Base-by-base conservation (phyloP, 305 asterid genomes). In the Petunia hybrid region DNA sequence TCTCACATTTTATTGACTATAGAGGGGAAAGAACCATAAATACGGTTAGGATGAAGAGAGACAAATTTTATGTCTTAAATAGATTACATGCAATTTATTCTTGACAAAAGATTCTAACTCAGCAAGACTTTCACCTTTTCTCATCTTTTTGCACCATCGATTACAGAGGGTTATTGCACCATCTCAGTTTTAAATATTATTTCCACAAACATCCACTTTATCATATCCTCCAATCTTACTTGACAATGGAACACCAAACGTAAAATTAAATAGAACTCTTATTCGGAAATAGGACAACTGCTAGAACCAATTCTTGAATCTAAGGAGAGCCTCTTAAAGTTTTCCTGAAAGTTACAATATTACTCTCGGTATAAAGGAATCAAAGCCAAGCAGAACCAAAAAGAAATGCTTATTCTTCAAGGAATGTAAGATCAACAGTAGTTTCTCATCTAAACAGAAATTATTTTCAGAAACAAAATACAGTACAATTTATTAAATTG, bases 351-450 rank as follows among this genome's bases (percentile, higher is more conserved):
- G 5, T 22, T 63, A 9, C 36, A 63, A 35, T 8, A 36, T 35
- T 63, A 63, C 8, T 63, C 43, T 38, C 12, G 45, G 22, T 38
- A 64, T 64, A 38, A 64, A 64, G 12, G 45, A 64, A 64, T 64
- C 70, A 38, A 64, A 64, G 71, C 8, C 31, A 64, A 64, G 46
- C 71, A 64, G 46, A 64, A 64, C 71, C 22, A 63, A 64, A 64
- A 35, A 64, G 46, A 62, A 38, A 60, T 60, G 65, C 5, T 60
- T 60, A 60, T 60, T 60, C 65, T 16, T 60, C 65, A 60, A 22
- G 5, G 12, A 60, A 64, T 38, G 31, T 12, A 9, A 38, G 71
- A 64, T 4, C 46, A 64, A 6, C 39, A 64, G 39, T 64, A 64
- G n/a, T 62, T 60, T 22, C 12, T 64, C 39, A 62, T 62, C 67